These are phyloP conservation scores for Fusarium sp. DNA, from an alignment of 2,329 filamentous ascomycete species.

Conservation along the genomic window DNA sequence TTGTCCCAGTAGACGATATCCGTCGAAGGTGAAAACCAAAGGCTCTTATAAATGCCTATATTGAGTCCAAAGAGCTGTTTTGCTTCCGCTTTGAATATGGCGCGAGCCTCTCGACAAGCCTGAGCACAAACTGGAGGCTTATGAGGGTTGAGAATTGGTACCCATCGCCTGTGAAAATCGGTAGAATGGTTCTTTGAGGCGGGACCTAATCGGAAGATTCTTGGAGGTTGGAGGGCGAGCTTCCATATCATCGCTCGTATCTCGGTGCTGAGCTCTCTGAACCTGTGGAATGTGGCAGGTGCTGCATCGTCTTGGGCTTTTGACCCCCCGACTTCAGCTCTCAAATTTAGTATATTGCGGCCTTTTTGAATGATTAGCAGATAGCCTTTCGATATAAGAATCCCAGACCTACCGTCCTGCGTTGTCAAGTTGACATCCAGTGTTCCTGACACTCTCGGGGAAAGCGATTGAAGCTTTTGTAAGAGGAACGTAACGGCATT, in stretches of 20 bases:
- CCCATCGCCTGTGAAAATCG: neutral
- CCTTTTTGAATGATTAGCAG: neutral
- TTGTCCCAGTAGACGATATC: conserved; percentile 17
- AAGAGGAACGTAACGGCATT: neutral
- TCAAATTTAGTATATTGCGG: neutral
- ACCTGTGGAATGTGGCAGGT: conserved; percentile 4
- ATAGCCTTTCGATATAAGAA: too few relatives aligned
- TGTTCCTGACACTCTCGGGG: neutral
- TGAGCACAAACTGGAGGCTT: neutral
- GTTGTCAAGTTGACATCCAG: neutral
- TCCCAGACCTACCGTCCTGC: neutral
- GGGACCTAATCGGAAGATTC: neutral
- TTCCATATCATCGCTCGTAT: neutral
- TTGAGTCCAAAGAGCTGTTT: neutral
- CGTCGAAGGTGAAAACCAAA: neutral
- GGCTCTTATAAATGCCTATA: neutral
- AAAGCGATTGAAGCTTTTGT: neutral
- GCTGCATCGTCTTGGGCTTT: neutral
- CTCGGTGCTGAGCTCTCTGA: neutral
- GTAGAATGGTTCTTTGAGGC: neutral
- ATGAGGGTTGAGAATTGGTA: neutral
- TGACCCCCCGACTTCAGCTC: neutral
- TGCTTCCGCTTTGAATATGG: neutral
- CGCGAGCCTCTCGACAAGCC: conserved; percentile 3
- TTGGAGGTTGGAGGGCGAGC: neutral